Percentiles rank a stretch among this genome's conserved stretches.
phyloP scores from a whole-genome alignment of 2,329 filamentous ascomycete genomes.

The Bipolaris bicolor region DNA sequence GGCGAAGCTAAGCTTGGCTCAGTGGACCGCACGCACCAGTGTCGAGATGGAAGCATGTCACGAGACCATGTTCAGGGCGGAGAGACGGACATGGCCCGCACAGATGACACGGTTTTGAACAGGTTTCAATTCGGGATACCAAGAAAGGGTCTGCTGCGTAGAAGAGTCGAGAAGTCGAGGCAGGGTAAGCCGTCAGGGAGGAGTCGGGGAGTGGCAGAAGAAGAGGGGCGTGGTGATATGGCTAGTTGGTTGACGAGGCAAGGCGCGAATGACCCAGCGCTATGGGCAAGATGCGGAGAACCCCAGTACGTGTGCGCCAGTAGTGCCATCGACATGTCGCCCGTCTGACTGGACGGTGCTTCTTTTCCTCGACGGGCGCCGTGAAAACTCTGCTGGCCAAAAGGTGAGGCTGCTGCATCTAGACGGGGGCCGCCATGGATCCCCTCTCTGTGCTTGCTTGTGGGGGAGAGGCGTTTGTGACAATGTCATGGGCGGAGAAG shows the following conservation, averaged over 20 bases:
- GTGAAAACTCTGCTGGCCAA: conserved; percentile 4
- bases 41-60: conserved; percentile 22
- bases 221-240: conserved; percentile 36
- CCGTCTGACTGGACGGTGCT: conserved; percentile 20
- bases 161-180: neutral
- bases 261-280: conserved; percentile 38
- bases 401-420: conserved; percentile 10
- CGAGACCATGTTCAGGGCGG: conserved; percentile 27
- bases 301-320: conserved; percentile 31
- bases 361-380: conserved; percentile 18
- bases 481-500: conserved; percentile 13
- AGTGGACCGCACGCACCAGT: conserved; percentile 17
- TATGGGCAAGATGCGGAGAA: conserved; percentile 42
- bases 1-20: conserved; percentile 7
- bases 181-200: conserved; percentile 17
- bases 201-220: conserved; percentile 8
- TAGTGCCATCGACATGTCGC: conserved; percentile 5
- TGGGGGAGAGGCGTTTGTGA: neutral
- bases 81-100: conserved; percentile 11
- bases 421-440: conserved; percentile 2
- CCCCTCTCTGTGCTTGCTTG: neutral
- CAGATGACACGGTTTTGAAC: conserved; percentile 5
- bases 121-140: too few relatives aligned
- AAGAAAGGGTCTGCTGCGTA: neutral
- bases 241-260: neutral